Evolutionary conservation across 75 land plant species (phyloP).

Genomic region (Sequoiadendron giganteum): DNA sequence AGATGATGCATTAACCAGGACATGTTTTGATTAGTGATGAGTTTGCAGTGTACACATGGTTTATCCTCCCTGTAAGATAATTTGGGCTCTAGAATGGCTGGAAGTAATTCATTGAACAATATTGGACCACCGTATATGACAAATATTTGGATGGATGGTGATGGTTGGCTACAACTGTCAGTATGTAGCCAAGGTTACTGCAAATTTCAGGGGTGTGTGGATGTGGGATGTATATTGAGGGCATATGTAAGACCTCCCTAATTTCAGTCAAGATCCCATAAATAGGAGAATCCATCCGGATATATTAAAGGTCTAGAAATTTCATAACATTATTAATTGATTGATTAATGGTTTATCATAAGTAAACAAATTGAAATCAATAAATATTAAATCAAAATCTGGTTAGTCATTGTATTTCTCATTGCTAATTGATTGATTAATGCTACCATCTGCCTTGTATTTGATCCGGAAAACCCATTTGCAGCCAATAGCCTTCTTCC

Average conservation of each 20-base stretch:
- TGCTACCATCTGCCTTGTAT: too few relatives aligned
- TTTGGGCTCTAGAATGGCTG: background rate
- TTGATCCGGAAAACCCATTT: too few relatives aligned
- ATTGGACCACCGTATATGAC: background rate
- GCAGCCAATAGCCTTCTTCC: too few relatives aligned
- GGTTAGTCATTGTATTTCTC: background rate
- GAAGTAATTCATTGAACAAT: too few relatives aligned
- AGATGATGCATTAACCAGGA: too few relatives aligned
- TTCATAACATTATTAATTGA: too few relatives aligned
- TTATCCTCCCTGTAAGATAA: background rate
- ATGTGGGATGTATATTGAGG: background rate
- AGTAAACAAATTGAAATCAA: background rate
- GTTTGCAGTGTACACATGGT: background rate
- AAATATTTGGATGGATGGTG: background rate
- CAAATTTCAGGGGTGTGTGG: background rate
- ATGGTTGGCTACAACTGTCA: background rate
- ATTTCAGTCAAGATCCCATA: too few relatives aligned
- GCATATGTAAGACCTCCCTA: too few relatives aligned
- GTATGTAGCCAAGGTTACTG: background rate
- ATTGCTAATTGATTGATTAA: too few relatives aligned
- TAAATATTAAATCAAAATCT: background rate
- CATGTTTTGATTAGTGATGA: background rate
- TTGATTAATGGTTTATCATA: too few relatives aligned
- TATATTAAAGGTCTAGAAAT: too few relatives aligned
- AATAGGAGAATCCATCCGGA: too few relatives aligned